phyloP scores from a whole-genome alignment of 345 rosid genomes.

The Anastatica hierochuntica region DNA sequence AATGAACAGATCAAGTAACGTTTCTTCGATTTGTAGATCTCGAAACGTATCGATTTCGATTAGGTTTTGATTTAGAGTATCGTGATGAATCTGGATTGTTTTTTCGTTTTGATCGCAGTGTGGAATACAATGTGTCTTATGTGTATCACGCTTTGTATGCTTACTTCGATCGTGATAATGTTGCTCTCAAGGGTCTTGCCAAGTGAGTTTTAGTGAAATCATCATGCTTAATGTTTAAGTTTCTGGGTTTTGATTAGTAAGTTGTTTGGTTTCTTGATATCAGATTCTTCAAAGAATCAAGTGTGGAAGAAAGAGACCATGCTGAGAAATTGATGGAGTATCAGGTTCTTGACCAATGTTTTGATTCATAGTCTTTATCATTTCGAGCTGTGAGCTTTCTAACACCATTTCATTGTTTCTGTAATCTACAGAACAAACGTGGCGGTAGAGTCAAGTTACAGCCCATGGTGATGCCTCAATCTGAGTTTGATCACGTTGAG shows the following conservation, averaged over 20 bases:
- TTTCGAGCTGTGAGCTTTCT: no score
- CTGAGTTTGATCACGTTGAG: slow-evolving; percentile 78
- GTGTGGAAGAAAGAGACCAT: slow-evolving; percentile 74
- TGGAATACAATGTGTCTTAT: slow-evolving; percentile 71
- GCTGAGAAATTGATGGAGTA: slow-evolving; percentile 77
- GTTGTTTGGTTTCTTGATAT: background rate
- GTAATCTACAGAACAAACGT: slow-evolving; percentile 51
- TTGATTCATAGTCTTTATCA: background rate
- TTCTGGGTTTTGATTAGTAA: background rate
- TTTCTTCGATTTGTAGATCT: background rate
- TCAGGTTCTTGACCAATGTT: slow-evolving; percentile 30
- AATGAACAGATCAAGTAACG: slow-evolving; percentile 87
- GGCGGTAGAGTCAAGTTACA: slow-evolving; percentile 82
- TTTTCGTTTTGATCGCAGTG: slow-evolving; percentile 37
- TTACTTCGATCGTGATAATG: slow-evolving; percentile 70
- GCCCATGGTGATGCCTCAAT: slow-evolving; percentile 51
- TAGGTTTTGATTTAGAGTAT: background rate
- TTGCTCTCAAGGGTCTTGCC: slow-evolving; percentile 64
- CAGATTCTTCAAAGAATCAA: slow-evolving; percentile 77
- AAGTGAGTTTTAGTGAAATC: slow-evolving; percentile 12
- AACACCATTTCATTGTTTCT: no score
- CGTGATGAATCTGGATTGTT: background rate
- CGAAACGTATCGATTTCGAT: no score
- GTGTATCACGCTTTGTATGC: slow-evolving; percentile 75
- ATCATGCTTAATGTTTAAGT: no score